Evolutionary conservation across 73 alveolate species (phyloP).

Genomic region (Tetrahymena thermophila): DNA sequence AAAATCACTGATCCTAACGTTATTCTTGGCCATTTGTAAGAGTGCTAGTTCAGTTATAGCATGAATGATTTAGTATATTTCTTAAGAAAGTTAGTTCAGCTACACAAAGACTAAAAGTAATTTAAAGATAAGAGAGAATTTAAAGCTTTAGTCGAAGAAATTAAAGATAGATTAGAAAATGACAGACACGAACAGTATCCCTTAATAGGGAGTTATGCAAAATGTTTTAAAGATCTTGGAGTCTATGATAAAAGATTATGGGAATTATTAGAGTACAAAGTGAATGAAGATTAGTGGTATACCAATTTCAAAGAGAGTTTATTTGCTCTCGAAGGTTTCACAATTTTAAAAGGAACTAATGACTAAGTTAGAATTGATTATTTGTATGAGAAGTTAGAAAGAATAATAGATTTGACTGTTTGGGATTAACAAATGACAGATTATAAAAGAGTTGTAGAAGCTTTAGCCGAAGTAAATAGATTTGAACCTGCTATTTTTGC

Average conservation of each 20-base stretch:
- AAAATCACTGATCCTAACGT: conserved; percentile 18
- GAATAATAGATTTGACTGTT: conserved; percentile 28
- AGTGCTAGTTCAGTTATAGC: conserved; percentile 7
- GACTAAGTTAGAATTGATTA: conserved; percentile 16
- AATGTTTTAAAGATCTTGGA: conserved; percentile 20
- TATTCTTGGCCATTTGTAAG: conserved; percentile 12
- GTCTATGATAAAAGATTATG: conserved; percentile 22
- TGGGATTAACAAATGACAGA: conserved; percentile 31
- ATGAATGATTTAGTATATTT: conserved; percentile 34
- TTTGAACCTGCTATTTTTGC: conserved; percentile 36
- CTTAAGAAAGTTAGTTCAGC: conserved; percentile 27
- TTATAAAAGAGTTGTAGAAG: conserved; percentile 14
- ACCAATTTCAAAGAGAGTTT: conserved; percentile 39
- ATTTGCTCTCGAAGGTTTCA: conserved; percentile 28
- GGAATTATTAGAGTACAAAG: conserved; percentile 31
- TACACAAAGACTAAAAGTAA: not conserved
- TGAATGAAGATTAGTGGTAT: conserved; percentile 30
- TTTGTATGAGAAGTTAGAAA: conserved; percentile 19
- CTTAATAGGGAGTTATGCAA: conserved; percentile 27
- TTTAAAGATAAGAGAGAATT: conserved; percentile 10
- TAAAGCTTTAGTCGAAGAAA: conserved; percentile 13
- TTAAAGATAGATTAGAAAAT: not conserved
- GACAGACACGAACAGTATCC: conserved; percentile 17
- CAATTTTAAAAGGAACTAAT: not conserved
- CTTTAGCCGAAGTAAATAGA: conserved; percentile 32